Evolutionary conservation across 2,329 filamentous ascomycete genomes (phyloP), one percentile per base, ranked within the genome.

Genomic region (Thelonectria olida): DNA sequence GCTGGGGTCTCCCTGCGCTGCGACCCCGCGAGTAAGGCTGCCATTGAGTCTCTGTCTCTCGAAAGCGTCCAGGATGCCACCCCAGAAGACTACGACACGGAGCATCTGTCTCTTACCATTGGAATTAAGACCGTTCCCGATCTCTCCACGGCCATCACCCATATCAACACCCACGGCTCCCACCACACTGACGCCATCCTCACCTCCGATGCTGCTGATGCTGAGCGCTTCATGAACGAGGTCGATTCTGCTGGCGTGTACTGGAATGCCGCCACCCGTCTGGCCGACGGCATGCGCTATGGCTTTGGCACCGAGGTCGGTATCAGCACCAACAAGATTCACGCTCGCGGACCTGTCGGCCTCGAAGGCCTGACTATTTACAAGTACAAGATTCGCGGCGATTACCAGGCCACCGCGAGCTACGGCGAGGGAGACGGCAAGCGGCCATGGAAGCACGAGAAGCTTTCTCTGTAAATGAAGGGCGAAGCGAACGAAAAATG

Each of bases 291-390:
- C 7, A 97, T 97, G 91, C 86, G 96, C 41, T 98, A 96, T 76
- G 96, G 96, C 7, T 99, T 99, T 78, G 96, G 96, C 48, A 98
- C 96, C 0, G 96, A 99, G 80, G 96, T 99, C 22, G 96, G 96
- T 55, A 98, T 99, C 79, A 96, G 92, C 80, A 99, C 96, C 50
- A 99, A 97, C 83, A 99, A 98, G 83, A 97, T 99, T 66, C 96
- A 99, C 76, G 92, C 92, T 1, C 84, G 96, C 51, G 96, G 96
- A 0, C 96, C 96, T 0, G 96, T 99, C 6, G 96, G 96, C 1
- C 81, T 99, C 53, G 96, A 98, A 74, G 96, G 96, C 1, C 79
- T 99, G 76, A 97, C 93, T 75, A 98, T 98, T 64, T 97, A 99
- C 81, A 97, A 97, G 82, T 99, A 97, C 82, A 88, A 96, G 77